Evolutionary conservation across 2,329 filamentous ascomycete genomes (phyloP), one percentile per base, ranked within the genome.

Genomic region (Paracorniculantispora psalliotae): DNA sequence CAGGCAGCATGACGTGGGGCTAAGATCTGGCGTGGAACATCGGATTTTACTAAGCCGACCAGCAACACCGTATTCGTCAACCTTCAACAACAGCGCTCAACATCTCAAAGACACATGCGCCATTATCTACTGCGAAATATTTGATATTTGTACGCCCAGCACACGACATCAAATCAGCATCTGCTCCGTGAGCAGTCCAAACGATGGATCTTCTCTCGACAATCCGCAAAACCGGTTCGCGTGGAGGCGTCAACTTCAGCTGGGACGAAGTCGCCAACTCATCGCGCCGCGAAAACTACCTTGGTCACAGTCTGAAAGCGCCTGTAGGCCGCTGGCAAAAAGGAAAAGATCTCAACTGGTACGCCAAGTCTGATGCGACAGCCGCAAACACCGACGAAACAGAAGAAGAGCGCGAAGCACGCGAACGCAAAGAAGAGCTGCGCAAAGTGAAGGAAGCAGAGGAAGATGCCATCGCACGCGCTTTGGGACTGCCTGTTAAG

Each of bases 261-360:
- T 97, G 94, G 94, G 90, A 93, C 64, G 92, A 97, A 66, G 93
- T 99, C 69, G 88, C 93, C 71, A 86, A 81, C 64, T 96, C 92
- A 52, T 78, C 83, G 23, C 92, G 96, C 69, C 92, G 94, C 73
- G 92, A 99, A 74, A 96, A 87, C 68, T 88, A 86, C 72, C 88
- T 97, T 8, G 92, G 92, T 55, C 92, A 97, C 77, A 94, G 90
- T 61, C 76, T 97, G 60, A 96, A 93, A 80, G 92, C 92, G 0
- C 91, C 92, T 0, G 92, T 96, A 3, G 92, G 92, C 8, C 88
- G 92, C 64, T 97, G 92, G 92, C 90, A 94, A 68, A 87, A 93
- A 69, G 87, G 88, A 8, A 86, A 85, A 61, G 83, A 86, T 58
- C 75, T 88, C 9, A 80, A 76, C 60, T 88, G 85, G 85, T 88